phyloP scores from a whole-genome alignment of 2,329 filamentous ascomycete genomes.

The Scedosporium minutisporum region DNA sequence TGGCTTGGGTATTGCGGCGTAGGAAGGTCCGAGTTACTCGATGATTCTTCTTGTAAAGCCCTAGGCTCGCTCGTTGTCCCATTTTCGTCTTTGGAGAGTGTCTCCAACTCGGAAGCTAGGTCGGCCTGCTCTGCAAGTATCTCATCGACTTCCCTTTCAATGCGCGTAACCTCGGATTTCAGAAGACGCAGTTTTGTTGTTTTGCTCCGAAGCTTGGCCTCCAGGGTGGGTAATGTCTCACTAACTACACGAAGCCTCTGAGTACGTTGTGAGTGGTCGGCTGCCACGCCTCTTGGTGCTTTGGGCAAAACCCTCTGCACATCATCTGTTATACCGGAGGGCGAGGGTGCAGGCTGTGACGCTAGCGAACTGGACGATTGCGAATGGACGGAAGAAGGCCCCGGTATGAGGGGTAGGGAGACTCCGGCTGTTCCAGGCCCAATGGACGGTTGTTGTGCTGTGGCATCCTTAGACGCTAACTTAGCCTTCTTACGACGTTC shows the following conservation, averaged over 20 bases:
- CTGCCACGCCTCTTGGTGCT: neutral
- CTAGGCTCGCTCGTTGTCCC: neutral
- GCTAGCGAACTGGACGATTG: neutral
- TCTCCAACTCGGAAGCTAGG: neutral
- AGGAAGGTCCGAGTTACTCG: neutral
- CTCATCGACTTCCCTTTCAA: conserved; percentile 3
- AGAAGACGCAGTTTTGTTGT: conserved; percentile 1
- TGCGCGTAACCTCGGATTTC: conserved; percentile 4
- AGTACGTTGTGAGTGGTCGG: neutral
- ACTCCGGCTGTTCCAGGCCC: neutral
- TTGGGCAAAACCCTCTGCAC: conserved; percentile 1
- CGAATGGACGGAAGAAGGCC: neutral
- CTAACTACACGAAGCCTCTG: conserved; percentile 2
- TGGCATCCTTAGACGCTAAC: neutral
- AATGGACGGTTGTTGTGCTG: neutral
- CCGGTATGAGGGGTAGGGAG: conserved; percentile 9
- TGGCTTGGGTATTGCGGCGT: neutral
- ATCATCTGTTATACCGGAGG: conserved; percentile 12
- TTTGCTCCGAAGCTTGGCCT: neutral
- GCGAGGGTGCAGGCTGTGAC: neutral
- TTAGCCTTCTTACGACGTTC: conserved; percentile 40
- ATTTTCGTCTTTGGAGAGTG: neutral
- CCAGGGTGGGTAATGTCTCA: neutral
- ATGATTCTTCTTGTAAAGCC: neutral
- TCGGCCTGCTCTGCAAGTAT: neutral